Evolutionary conservation across 371 early-diverging fungal genomes (phyloP).

Genomic region (Apophysomyces variabilis): DNA sequence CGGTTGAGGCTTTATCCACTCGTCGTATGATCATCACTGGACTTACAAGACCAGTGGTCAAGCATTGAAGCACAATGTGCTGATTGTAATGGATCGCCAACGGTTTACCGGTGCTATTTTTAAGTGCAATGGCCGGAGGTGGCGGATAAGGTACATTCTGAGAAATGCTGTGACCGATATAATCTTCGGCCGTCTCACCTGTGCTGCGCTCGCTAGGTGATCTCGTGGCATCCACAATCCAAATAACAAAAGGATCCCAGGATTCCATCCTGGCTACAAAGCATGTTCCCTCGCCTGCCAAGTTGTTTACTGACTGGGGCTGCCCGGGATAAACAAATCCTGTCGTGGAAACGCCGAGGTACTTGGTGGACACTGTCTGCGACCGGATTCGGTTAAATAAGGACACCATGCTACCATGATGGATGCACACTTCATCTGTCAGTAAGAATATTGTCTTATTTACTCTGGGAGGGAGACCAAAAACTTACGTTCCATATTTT

Average conservation of each 20-base stretch:
- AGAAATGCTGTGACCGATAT: slow-evolving; percentile 14
- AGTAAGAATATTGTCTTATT: not conserved
- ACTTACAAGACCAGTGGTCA: slow-evolving; percentile 77
- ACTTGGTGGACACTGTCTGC: slow-evolving; percentile 82
- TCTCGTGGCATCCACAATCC: slow-evolving; percentile 66
- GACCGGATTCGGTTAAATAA: slow-evolving; percentile 76
- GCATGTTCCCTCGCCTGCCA: slow-evolving; percentile 42
- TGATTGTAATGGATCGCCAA: slow-evolving; percentile 79
- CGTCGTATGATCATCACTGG: slow-evolving; percentile 81
- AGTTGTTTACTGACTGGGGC: slow-evolving; percentile 9
- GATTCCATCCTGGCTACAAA: slow-evolving; percentile 73
- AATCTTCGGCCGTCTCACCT: slow-evolving; percentile 7
- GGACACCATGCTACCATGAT: slow-evolving; percentile 66
- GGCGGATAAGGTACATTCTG: slow-evolving; percentile 58
- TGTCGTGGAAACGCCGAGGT: slow-evolving; percentile 64
- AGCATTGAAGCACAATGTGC: slow-evolving; percentile 73
- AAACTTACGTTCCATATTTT: slow-evolving; percentile 60
- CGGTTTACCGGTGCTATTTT: slow-evolving; percentile 48
- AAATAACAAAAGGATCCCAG: slow-evolving; percentile 86
- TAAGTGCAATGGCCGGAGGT: slow-evolving; percentile 67
- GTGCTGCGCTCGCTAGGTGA: slow-evolving; percentile 19
- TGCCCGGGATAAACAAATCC: slow-evolving; percentile 28
- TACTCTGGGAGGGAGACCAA: not conserved
- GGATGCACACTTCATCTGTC: not conserved
- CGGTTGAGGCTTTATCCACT: slow-evolving; percentile 77